Conservation (phyloP, 495 filamentous ascomycete species). For the Lepidopterella palustris region DNA sequence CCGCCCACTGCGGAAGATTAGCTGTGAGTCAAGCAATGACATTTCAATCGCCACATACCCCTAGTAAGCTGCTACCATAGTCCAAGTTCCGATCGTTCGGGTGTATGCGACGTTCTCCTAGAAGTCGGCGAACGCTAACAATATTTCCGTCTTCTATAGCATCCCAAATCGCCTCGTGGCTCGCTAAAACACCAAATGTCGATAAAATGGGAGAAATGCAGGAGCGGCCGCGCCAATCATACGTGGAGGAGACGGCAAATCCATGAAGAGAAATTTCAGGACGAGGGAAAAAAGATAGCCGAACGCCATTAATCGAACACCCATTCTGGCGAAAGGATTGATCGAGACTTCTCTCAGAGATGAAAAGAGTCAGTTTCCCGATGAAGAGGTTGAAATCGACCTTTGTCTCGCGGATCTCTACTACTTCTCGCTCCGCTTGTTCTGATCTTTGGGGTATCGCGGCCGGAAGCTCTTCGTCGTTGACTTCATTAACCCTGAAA, state of each 20-base stretch:
- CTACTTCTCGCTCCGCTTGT: neutral
- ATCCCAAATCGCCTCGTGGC: neutral
- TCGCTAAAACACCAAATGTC: neutral
- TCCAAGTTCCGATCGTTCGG: neutral
- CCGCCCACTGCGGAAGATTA: neutral
- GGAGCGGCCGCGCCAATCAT: neutral
- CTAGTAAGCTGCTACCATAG: neutral
- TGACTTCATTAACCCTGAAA: neutral
- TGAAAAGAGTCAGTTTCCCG: neutral
- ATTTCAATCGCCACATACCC: neutral
- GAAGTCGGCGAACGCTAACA: neutral
- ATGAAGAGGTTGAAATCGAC: neutral
- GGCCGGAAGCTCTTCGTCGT: neutral
- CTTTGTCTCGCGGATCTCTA: neutral
- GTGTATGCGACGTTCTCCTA: neutral
- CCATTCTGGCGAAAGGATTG: neutral
- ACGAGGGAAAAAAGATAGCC: neutral
- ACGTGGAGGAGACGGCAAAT: neutral
- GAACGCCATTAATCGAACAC: neutral
- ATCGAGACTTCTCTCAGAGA: neutral
- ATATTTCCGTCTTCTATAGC: neutral
- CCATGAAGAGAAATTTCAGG: neutral
- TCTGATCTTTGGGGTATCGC: neutral
- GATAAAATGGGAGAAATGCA: neutral
- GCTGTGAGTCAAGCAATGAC: neutral